Base-by-base conservation (phyloP, 345 rosid genomes). In the Aethionema arabicum region DNA sequence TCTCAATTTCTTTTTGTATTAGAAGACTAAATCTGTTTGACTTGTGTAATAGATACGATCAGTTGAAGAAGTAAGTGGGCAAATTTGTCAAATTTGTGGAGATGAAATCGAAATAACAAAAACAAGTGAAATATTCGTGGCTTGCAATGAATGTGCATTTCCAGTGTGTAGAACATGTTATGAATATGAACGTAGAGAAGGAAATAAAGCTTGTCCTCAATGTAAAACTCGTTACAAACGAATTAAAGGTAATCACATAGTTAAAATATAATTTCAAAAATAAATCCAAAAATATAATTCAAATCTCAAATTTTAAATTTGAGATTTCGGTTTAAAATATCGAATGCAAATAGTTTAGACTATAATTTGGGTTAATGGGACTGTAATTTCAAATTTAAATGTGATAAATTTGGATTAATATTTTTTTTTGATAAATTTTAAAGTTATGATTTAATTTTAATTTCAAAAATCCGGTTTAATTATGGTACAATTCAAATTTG, bases 141-240 rank as follows among this genome's bases (percentile, higher is more conserved):
- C 98, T 12, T 92, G 98, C 82, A 92, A 92, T 30, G 98, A 91
- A 75, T 91, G 98, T 65, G 98, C 96, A 57, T 91, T 91, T 71
- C 98, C 98, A n/a, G 96, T 92, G 45, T 92, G 98, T 72, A 78
- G 92, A 65, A 84, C 91, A 43, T 89, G 98, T 76, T 92, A 92
- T 39, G 95, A 86, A 77, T 89, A 92, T 43, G 98, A 92, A 80
- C 83, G 98, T 74, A 78, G 88, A 72, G 98, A 92, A 74, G 98
- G 98, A 51, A 92, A 83, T 66, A 93, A 89, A 69, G 91, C 91
- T 61, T 92, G 98, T 69, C 98, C 98, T 9, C 98, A 89, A 63
- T 92, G 98, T 74, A 92, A 89, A 80, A 92, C 96, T 38, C 74
- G 95, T 63, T 92, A 79, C 78, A 89, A 83, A 76, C 85, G 98